These are phyloP conservation scores for Leccinum uliginosum DNA, from an alignment of 768 basidiomycete genomes.

Conservation along the genomic window DNA sequence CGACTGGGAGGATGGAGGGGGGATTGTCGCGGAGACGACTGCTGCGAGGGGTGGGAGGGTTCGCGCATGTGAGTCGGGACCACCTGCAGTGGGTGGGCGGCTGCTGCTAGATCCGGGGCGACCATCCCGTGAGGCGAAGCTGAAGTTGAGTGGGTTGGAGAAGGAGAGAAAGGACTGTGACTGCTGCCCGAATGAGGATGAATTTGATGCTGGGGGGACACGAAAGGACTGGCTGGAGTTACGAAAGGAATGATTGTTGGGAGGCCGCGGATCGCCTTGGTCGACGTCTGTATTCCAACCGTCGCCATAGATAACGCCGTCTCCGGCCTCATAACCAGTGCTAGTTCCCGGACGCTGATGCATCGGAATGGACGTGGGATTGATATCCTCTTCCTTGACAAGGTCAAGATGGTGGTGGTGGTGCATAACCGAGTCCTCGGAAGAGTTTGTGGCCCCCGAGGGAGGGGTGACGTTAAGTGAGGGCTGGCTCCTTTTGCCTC, in stretches of 20 bases:
- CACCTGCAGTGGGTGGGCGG: conserved; percentile 52
- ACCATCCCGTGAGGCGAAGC: conserved; percentile 38
- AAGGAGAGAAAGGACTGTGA: conserved; percentile 71
- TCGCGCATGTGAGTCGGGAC: conserved; percentile 39
- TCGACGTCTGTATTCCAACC: conserved; percentile 38
- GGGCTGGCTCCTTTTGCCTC: conserved; percentile 37
- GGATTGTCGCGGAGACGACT: conserved; percentile 71
- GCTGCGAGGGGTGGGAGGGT: conserved; percentile 71
- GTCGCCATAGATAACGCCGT: conserved; percentile 28
- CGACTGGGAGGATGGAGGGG: conserved; percentile 39
- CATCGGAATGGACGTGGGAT: conserved; percentile 24
- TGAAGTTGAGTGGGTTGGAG: conserved; percentile 44
- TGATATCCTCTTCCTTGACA: conserved; percentile 43
- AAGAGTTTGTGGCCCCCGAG: not conserved
- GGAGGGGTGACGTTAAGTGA: conserved; percentile 7
- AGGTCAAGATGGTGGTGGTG: conserved; percentile 17
- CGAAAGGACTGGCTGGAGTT: conserved; percentile 81
- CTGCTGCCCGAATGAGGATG: conserved; percentile 39
- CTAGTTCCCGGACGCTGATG: conserved; percentile 66
- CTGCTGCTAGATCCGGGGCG: conserved; percentile 46
- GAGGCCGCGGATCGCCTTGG: conserved; percentile 34
- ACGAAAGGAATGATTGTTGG: conserved; percentile 68
- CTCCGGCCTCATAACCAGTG: conserved; percentile 63
- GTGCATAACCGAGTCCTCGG: conserved; percentile 18
- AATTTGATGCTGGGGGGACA: conserved; percentile 45